Base-by-base conservation (phyloP, 441 rosid species). In the Metrosideros polymorpha region DNA sequence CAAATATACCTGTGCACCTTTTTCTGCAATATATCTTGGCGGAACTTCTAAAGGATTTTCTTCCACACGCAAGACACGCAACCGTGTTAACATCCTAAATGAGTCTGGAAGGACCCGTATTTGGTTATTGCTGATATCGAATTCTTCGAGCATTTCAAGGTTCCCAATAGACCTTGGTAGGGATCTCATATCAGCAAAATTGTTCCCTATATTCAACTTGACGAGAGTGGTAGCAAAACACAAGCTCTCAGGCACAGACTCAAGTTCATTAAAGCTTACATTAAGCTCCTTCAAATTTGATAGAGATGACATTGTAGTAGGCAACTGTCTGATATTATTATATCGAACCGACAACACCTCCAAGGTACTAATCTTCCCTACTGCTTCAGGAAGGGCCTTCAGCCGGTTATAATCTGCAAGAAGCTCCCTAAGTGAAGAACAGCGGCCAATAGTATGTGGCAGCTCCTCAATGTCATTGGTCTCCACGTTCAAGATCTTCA, bases 231-330 rank as follows among this genome's bases (percentile, higher is more conserved):
- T 96, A 27, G 96, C 99, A 84, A 95, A 90, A 89, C 99, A 95
- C 89, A 98, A 91, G 90, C 99, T 96, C 94, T 98, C 99, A 10
- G 99, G 98, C 90, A 98, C 94, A 1, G 94, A 91, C 89, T 98
- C 99, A n/a, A 98, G 99, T 94, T 98, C 99, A 83, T 98, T 98
- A 92, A 98, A 98, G 91, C 99, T 98, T 84, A 94, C 95, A 89
- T 98, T 94, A 10, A 98, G 94, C 93, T 98, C 99, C 91, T 89
- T 96, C 84, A 98, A 90, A 86, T 92, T 95, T 79, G 85, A 87
- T 71, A 98, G 92, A 86, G 98, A 93, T 51, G 99, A 88, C 98
- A 95, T 96, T 14, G 99, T 98, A 30, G 99, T 98, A 3, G 99
- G 99, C 82, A 98, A 87, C 77, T 95, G 97, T 83, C 95, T 93